A percentile compares a stretch with the other conserved stretches of the same genome.
Evolutionary conservation across 2,329 filamentous ascomycete species (phyloP).

Genomic region (Colletotrichum zoysiae): DNA sequence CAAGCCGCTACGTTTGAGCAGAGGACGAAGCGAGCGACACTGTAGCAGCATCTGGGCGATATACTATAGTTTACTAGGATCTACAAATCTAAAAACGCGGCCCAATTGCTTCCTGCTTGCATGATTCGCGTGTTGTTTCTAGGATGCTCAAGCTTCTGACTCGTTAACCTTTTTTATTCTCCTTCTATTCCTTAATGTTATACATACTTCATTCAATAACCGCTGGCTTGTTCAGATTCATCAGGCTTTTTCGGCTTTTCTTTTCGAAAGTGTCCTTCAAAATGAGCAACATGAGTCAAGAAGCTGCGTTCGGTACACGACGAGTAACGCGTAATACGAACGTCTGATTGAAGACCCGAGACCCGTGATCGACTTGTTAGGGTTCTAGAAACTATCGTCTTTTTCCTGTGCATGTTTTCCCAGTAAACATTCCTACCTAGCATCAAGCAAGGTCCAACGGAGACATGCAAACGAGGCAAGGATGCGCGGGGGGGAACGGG

Average conservation of each 20-base stretch:
- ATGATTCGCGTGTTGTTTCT: conserved; percentile 20
- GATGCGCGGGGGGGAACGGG: neutral
- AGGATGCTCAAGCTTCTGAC: conserved; percentile 14
- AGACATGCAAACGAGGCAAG: no score
- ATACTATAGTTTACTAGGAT: neutral
- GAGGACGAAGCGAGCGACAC: neutral
- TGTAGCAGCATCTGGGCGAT: neutral
- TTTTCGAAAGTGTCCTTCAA: neutral
- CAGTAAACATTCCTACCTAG: neutral
- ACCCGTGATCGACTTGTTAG: neutral
- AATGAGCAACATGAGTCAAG: neutral
- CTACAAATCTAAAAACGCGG: conserved; percentile 5
- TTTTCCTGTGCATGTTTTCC: neutral
- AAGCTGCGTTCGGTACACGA: neutral
- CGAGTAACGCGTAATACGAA: neutral
- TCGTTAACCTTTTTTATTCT: conserved; percentile 8
- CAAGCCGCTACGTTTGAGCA: neutral
- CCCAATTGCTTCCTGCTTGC: neutral
- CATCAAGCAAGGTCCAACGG: neutral
- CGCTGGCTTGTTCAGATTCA: neutral
- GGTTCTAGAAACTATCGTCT: neutral
- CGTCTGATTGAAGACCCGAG: neutral
- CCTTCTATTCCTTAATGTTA: no score
- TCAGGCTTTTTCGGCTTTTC: neutral
- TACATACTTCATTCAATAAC: neutral